phyloP scores from a whole-genome alignment of 257 asterid species.

The Coffea canephora region DNA sequence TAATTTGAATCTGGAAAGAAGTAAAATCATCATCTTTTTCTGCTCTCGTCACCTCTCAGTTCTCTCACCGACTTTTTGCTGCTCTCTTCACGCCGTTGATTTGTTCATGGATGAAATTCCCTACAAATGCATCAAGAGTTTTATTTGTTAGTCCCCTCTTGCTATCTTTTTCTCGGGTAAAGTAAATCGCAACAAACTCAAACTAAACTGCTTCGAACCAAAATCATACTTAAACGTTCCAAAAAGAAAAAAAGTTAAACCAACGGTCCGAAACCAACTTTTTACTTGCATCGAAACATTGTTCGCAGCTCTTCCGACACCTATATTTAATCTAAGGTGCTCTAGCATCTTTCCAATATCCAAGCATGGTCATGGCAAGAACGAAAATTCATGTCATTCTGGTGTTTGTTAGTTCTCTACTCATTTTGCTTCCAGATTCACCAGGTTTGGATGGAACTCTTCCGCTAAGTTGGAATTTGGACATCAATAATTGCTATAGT shows the following conservation, averaged over 20 bases:
- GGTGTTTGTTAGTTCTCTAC: background rate
- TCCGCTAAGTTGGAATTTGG: background rate
- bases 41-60: background rate
- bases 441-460: conserved; percentile 4
- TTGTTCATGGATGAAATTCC: background rate
- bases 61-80: background rate
- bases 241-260: background rate
- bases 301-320: background rate
- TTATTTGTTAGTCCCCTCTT: background rate
- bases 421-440: conserved; percentile 1
- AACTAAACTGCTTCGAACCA: conserved; percentile 1
- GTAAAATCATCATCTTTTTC: background rate
- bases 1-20: background rate
- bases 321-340: background rate
- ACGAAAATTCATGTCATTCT: background rate
- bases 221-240: background rate
- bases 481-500: background rate
- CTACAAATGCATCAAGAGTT: background rate
- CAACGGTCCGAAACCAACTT: conserved; percentile 18
- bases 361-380: background rate
- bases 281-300: conserved; percentile 8
- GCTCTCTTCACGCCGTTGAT: background rate
- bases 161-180: background rate
- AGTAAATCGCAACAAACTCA: background rate
- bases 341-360: background rate